Evolutionary conservation across 768 basidiomycete genomes (phyloP).

Genomic region (Brasilioporus rufonigricans): DNA sequence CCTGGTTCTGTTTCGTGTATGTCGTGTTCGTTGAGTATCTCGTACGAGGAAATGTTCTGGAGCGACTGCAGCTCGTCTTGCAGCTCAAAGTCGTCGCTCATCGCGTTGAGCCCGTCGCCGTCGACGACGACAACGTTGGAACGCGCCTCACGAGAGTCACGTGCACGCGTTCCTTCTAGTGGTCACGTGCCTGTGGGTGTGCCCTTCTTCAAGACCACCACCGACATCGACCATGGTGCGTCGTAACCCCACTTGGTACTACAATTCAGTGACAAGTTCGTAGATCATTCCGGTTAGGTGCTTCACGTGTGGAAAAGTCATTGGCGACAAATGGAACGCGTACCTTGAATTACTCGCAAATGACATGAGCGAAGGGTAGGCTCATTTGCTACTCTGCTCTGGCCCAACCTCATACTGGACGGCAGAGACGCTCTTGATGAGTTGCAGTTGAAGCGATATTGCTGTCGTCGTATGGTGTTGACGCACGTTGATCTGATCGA

Average conservation of each 20-base stretch:
- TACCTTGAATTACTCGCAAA: conserved; percentile 80
- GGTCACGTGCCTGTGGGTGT: too few species aligned
- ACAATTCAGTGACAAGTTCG: not conserved
- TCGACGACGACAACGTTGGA: too few species aligned
- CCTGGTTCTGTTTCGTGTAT: conserved; percentile 53
- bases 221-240: conserved; percentile 25
- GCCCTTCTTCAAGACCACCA: conserved; percentile 2
- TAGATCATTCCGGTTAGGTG: conserved; percentile 97
- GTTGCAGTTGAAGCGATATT: conserved; percentile 88
- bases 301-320: conserved; percentile 96
- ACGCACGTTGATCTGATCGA: conserved; percentile 98
- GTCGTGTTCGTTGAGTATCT: conserved; percentile 70
- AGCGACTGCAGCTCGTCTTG: conserved; percentile 74
- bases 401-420: not conserved
- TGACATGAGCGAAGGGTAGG: conserved; percentile 88
- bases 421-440: conserved; percentile 85
- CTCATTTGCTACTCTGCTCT: conserved; percentile 4
- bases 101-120: too few species aligned
- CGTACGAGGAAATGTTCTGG: conserved; percentile 57
- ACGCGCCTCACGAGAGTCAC: too few species aligned
- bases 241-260: not conserved
- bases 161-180: too few species aligned
- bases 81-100: conserved; percentile 24
- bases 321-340: conserved; percentile 92
- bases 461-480: conserved; percentile 95